Percentiles rank a stretch among this genome's conserved stretches.
Conservation (phyloP, 345 rosid species). For the Eucalyptus albens region DNA sequence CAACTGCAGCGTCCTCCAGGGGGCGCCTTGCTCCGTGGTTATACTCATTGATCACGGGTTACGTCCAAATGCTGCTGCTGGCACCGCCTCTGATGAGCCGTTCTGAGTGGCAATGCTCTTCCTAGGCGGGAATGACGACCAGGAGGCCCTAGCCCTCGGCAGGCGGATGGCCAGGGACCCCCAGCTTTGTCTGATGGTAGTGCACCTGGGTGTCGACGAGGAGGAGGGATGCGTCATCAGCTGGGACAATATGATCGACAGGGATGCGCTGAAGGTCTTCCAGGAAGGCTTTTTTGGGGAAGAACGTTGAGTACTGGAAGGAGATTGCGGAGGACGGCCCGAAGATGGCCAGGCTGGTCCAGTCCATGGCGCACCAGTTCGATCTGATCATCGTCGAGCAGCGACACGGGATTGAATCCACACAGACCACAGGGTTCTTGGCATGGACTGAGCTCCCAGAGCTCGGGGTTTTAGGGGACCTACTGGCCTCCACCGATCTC, state of each 20-base stretch:
- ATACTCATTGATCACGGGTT: slow-evolving; percentile 12
- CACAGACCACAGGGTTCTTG: slow-evolving; percentile 23
- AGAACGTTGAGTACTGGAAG: neutral
- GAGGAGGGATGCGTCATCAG: neutral
- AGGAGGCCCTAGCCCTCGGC: slow-evolving; percentile 33
- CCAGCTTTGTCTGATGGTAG: slow-evolving; percentile 8
- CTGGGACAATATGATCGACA: slow-evolving; percentile 24
- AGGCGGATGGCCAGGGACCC: slow-evolving; percentile 30
- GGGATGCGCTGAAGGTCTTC: slow-evolving; percentile 10
- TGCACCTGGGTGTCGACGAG: neutral
- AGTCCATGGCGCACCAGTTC: slow-evolving; percentile 6
- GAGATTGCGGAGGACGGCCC: slow-evolving; percentile 22
- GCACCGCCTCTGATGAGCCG: neutral
- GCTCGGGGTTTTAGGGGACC: slow-evolving; percentile 53
- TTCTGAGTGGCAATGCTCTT: slow-evolving; percentile 20
- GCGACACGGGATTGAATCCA: slow-evolving; percentile 3
- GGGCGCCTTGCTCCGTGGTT: slow-evolving; percentile 52
- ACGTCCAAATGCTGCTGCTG: neutral
- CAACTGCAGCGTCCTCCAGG: slow-evolving; percentile 29
- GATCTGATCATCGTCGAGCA: slow-evolving; percentile 41
- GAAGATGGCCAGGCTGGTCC: slow-evolving; percentile 6
- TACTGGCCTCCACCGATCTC: slow-evolving; percentile 46
- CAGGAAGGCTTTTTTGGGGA: neutral
- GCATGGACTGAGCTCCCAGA: slow-evolving; percentile 64
- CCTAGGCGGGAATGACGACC: slow-evolving; percentile 53